These are phyloP conservation scores for Ophiognomonia clavigignenti-juglandacearum DNA, from an alignment of 2,329 filamentous ascomycete species.

Conservation along the genomic window DNA sequence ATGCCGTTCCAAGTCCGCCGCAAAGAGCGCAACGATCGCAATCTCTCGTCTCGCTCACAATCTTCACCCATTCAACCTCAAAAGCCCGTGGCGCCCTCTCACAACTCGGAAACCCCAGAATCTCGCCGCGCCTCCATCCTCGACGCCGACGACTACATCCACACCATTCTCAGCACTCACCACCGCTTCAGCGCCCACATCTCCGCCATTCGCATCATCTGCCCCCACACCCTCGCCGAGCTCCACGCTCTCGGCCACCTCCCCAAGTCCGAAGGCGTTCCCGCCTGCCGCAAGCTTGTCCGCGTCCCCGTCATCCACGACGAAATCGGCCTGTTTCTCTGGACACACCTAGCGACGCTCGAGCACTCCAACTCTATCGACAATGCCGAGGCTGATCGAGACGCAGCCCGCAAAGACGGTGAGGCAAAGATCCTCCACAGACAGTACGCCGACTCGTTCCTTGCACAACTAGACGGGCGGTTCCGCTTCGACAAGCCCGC, in stretches of 20 bases:
- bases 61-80: too few species aligned
- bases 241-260: slow-evolving; percentile 19
- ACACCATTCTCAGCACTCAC: slow-evolving; percentile 12
- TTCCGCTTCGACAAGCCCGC: slow-evolving; percentile 2
- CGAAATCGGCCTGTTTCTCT: slow-evolving; percentile 20
- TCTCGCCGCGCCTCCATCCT: background rate
- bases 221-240: slow-evolving; percentile 18
- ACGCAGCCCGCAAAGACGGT: too few species aligned
- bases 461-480: slow-evolving; percentile 5
- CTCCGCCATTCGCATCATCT: slow-evolving; percentile 16
- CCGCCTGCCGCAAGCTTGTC: slow-evolving; percentile 19
- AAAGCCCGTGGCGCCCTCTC: background rate
- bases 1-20: too few species aligned
- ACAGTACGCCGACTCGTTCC: background rate
- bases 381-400: background rate
- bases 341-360: slow-evolving; percentile 15
- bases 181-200: slow-evolving; percentile 17
- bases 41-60: too few species aligned
- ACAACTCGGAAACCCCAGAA: background rate
- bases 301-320: slow-evolving; percentile 21
- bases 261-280: slow-evolving; percentile 14
- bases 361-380: background rate
- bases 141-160: slow-evolving; percentile 19
- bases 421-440: too few species aligned
- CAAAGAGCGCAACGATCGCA: too few species aligned